Evolutionary conservation across 2,329 filamentous ascomycete species (phyloP).

Genomic region (Neodidymelliopsis sp.): DNA sequence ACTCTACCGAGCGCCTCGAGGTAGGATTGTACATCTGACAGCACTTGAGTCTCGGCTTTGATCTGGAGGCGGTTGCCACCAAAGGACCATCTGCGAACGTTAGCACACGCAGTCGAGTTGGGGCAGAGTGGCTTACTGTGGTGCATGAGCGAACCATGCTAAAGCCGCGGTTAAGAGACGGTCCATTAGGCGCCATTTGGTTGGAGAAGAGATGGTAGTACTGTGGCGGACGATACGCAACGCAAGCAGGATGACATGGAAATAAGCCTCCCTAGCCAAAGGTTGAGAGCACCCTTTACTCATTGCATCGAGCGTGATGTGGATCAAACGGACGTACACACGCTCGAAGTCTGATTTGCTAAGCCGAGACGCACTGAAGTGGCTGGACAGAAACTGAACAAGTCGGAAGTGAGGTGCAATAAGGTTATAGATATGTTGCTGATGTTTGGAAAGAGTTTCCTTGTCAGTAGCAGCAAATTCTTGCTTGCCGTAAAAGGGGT

Average conservation of each 20-base stretch:
- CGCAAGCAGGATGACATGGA: constrained; percentile 85
- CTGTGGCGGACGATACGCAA: constrained; percentile 78
- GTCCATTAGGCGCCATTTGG: constrained; percentile 86
- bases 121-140: constrained; percentile 59
- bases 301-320: constrained; percentile 78
- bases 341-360: constrained; percentile 82
- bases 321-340: constrained; percentile 81
- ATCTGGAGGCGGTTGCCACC: constrained; percentile 92
- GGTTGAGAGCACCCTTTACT: constrained; percentile 73
- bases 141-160: constrained; percentile 84
- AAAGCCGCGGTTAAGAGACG: constrained; percentile 85
- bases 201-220: constrained; percentile 67
- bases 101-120: constrained; percentile 11
- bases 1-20: constrained; percentile 71
- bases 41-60: constrained; percentile 86
- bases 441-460: constrained; percentile 73
- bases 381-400: constrained; percentile 88
- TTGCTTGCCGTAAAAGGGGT: constrained; percentile 89
- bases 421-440: constrained; percentile 80
- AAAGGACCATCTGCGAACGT: constrained; percentile 78
- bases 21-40: constrained; percentile 75
- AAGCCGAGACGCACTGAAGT: constrained; percentile 92
- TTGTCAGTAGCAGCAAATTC: constrained; percentile 94
- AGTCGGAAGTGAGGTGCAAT: constrained; percentile 86
- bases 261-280: constrained; percentile 88